These are phyloP conservation scores for Plasmodium coatneyi DNA, from an alignment of 169 alveolate genomes.

Conservation along the genomic window DNA sequence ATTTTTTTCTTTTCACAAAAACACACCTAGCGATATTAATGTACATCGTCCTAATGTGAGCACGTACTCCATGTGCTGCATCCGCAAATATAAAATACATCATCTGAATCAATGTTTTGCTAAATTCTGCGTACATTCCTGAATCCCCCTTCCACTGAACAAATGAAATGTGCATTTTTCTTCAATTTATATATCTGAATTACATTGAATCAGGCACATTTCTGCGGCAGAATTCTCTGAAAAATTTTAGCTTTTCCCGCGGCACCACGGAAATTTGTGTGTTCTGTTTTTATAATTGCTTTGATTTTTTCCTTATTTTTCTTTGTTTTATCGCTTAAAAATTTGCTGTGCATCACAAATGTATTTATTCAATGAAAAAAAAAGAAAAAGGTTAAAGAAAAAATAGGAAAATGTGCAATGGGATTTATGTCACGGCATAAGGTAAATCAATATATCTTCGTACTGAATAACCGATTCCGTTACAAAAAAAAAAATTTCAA, in stretches of 20 bases:
- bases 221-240: neutral
- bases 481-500: neutral
- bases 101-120: neutral
- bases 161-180: neutral
- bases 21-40: neutral
- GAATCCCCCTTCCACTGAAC: neutral
- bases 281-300: neutral
- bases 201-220: neutral
- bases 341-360: neutral
- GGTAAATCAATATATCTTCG: neutral
- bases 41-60: neutral
- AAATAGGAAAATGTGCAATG: neutral
- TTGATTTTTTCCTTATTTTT: neutral
- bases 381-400: neutral
- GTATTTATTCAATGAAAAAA: neutral
- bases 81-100: neutral
- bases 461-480: conserved; percentile 2
- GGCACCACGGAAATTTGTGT: neutral
- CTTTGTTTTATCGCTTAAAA: neutral
- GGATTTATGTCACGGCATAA: neutral
- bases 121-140: neutral
- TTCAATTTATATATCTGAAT: neutral
- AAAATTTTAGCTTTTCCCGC: neutral
- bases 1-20: neutral
- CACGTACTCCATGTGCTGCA: neutral